phyloP scores from a whole-genome alignment of 192 early-diverging fungal species.

The Dissophora globulifera region DNA sequence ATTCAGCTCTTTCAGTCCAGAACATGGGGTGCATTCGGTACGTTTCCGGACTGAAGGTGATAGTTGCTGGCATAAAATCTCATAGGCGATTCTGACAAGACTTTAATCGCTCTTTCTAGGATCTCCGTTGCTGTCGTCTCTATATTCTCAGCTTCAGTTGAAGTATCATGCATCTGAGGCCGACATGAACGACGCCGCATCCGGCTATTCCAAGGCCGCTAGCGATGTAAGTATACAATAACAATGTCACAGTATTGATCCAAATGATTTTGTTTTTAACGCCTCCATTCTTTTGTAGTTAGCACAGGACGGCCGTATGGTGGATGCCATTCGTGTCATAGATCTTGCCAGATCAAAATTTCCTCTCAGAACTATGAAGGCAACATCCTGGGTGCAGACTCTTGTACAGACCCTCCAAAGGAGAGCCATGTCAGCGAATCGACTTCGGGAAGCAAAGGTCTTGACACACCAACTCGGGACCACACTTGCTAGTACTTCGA shows the following conservation, averaged over 20 bases:
- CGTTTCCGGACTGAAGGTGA: no score
- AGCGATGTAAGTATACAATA: constrained; percentile 21
- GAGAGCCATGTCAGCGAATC: constrained; percentile 15
- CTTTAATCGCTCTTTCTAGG: constrained; percentile 10
- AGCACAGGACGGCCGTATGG: constrained; percentile 6
- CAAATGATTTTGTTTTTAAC: no score
- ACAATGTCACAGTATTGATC: not conserved
- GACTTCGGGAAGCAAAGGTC: constrained; percentile 25
- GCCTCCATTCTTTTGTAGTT: constrained; percentile 18
- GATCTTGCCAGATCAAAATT: constrained; percentile 26
- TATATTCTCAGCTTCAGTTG: constrained; percentile 42
- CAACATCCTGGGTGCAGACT: constrained; percentile 38
- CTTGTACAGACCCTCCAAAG: constrained; percentile 37
- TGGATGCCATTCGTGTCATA: constrained; percentile 24
- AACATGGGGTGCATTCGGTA: constrained; percentile 43
- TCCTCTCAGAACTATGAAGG: constrained; percentile 22
- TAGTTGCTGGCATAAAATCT: no score
- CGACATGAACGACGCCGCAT: constrained; percentile 33
- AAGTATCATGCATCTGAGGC: constrained; percentile 20
- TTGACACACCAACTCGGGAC: constrained; percentile 22
- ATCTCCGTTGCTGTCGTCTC: constrained; percentile 16
- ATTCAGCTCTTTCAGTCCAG: constrained; percentile 28
- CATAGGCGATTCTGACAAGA: no score
- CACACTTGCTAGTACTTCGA: constrained; percentile 14
- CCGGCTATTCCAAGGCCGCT: constrained; percentile 21